Base-by-base conservation (phyloP, 441 rosid genomes). In the Daphne laureola region DNA sequence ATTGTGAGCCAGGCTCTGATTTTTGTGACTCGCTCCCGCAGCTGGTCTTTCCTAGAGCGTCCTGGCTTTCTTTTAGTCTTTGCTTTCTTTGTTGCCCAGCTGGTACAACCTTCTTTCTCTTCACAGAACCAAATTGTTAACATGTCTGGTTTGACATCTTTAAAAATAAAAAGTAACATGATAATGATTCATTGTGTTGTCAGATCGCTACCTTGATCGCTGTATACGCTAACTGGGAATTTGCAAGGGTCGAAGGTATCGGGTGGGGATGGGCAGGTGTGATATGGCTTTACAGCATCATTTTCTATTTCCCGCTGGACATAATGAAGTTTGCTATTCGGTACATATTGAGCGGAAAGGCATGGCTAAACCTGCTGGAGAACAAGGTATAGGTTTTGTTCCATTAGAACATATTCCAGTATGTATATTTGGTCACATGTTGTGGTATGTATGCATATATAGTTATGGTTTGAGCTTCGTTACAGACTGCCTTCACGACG, bases 1-100 rank as follows among this genome's bases (percentile, higher is more conserved):
- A 90, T 87, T 14, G 92, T 90, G 62, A 90, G 97, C 67, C 96
- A 90, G 74, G 87, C 97, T 46, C 74, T 84, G 36, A 90, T 90
- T 55, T 87, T 90, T 25, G 97, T 87, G 42, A 87, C 96, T 40
- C 65, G 98, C 40, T 91, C 98, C 2, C 86, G 96, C 53, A 76
- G 98, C 84, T 91, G 98, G 98, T 91, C 98, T 5, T 91, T 7
- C 45, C 0, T 36, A 4, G 98, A 91, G 66, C 90, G 95, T 40
- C 98, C 98, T 42, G 98, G 96, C 36, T 2, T 69, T 47, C 67
- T 76, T 12, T 67, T 91, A 48, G 0, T 84, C n/a, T 0, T 31
- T 15, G 98, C 98, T 17, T 88, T 92, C 62, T 0, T 69, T 3
- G 1, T 70, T 43, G 98, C 98, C 44, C 95, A 92, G 61, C 52